Evolutionary conservation across 805 yeast genomes (phyloP).

Genomic region (Candida bentonensis): DNA sequence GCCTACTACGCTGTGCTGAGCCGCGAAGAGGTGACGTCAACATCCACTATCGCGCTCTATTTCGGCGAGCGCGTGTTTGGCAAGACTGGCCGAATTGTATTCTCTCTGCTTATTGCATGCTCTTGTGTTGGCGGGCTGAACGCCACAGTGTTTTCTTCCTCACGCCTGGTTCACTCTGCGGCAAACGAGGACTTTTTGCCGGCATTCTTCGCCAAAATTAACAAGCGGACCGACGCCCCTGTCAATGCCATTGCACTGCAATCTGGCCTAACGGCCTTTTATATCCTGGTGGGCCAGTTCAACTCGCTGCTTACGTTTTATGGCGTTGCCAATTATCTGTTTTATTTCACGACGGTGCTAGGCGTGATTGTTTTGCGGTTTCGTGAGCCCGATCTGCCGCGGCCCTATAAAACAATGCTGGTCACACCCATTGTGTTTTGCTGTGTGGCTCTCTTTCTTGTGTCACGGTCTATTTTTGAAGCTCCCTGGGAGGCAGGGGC

Average conservation of each 20-base stretch:
- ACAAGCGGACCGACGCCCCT: slow-evolving; percentile 18
- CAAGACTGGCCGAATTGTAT: slow-evolving; percentile 15
- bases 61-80: slow-evolving; percentile 21
- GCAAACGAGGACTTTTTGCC: slow-evolving; percentile 24
- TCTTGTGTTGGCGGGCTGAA: slow-evolving; percentile 29
- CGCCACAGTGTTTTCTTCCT: slow-evolving; percentile 24
- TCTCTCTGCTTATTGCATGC: slow-evolving; percentile 22
- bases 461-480: slow-evolving; percentile 20
- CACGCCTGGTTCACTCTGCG: slow-evolving; percentile 23
- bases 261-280: slow-evolving; percentile 17
- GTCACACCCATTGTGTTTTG: slow-evolving; percentile 24
- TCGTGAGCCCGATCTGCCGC: slow-evolving; percentile 20
- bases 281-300: slow-evolving; percentile 25
- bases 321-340: slow-evolving; percentile 22
- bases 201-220: slow-evolving; percentile 13
- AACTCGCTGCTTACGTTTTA: slow-evolving; percentile 23
- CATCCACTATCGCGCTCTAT: slow-evolving; percentile 24
- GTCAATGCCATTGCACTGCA: slow-evolving; percentile 22
- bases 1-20: slow-evolving; percentile 59
- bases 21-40: slow-evolving; percentile 30
- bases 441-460: slow-evolving; percentile 24
- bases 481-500: slow-evolving; percentile 20
- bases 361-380: slow-evolving; percentile 24
- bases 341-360: slow-evolving; percentile 22
- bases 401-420: slow-evolving; percentile 26